Evolutionary conservation across 768 basidiomycete species (phyloP), one percentile per base, ranked within the genome.

Genomic region (Roridomyces roridus): DNA sequence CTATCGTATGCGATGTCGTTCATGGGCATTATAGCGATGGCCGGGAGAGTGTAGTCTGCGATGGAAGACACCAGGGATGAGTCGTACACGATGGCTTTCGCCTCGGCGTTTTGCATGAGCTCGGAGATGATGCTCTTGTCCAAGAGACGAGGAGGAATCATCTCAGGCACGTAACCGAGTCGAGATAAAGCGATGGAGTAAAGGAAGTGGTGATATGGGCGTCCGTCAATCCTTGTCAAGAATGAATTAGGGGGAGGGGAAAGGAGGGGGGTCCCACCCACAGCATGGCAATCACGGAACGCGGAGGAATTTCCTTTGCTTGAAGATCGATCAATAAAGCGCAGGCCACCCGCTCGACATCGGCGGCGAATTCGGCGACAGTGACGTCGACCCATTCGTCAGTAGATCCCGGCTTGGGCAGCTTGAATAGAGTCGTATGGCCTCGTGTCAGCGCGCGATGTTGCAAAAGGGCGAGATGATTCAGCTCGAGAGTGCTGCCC

Each of bases 71-170:
- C 48, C n/a, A 49, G 36, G 39, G 36, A 49, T 49, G 36, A 26
- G 48, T 49, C 48, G 37, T 49, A 49, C 40, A 49, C 48, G 29
- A 49, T 26, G 36, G 48, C 48, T 40, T 49, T 39, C 36, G 48
- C 48, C 37, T 37, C 48, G 40, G 48, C 35, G 25, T 39, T 48
- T 36, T 49, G 36, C 48, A 49, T 25, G 21, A 47, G 46, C 46
- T 47, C 46, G 34, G 25, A 47, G 25, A 47, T 47, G 24, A 47
- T 47, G 46, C 46, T 34, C 46, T 23, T 15, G 36, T 47, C 46
- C 31, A 34, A 35, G 20, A 47, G 21, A 18, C 35, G 21, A 34
- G 12, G 20, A 21, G 31, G 34, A 23, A 47, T 31, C 46, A 47
- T 47, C 34, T 36, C 31, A 34, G 46, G 46, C 36, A 47, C 46